Base-by-base conservation (phyloP, 2,329 filamentous ascomycete genomes). In the Incumbomyces lentus region DNA sequence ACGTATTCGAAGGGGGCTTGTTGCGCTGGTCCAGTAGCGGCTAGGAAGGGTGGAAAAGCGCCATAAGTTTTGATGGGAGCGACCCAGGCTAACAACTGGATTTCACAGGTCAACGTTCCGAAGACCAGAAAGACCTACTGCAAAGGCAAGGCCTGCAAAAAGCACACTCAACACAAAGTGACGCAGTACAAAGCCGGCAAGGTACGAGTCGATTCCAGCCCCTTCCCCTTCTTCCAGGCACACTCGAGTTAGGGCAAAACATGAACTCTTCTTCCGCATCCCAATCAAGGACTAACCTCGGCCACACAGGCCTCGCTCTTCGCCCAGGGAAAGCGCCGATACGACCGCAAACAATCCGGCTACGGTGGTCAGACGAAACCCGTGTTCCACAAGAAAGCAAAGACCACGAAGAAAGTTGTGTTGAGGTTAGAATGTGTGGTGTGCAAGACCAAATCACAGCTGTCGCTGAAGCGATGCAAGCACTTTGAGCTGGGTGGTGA, bases 301-400 rank as follows among this genome's bases (percentile, higher is more conserved):
- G n/a, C 17, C 32, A 26, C 14, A 36, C 29, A 84, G 82, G 88
- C 88, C 68, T 94, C 88, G 67, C 79, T 90, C 60, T 93, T 88
- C 78, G 88, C 88, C 60, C 90, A 98, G 82, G 90, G 90, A 81
- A 98, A 96, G 86, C 86, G 90, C 75, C 89, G 90, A 84, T 96
- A 96, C 78, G 88, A 94, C 77, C 82, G 88, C 69, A 96, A 96
- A 81, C 90, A 96, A 79, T 87, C 84, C 71, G 90, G 90, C 86
- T 96, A 95, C 70, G 92, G 92, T 86, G 92, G 92, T 89, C 92
- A 98, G 79, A 98, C 92, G 67, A 98, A 98, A 79, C 92, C 93
- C 64, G 89, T 98, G 68, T 98, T 96, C 86, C 92, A 96, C 86
- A 98, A 96, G 84, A 96, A 95, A 79, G 92, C 92, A 61, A 98